A percentile compares a stretch with the other conserved stretches of the same genome.
These are phyloP conservation scores for Areca catechu DNA, from an alignment of 176 grass and related monocot species.

Conservation along the genomic window DNA sequence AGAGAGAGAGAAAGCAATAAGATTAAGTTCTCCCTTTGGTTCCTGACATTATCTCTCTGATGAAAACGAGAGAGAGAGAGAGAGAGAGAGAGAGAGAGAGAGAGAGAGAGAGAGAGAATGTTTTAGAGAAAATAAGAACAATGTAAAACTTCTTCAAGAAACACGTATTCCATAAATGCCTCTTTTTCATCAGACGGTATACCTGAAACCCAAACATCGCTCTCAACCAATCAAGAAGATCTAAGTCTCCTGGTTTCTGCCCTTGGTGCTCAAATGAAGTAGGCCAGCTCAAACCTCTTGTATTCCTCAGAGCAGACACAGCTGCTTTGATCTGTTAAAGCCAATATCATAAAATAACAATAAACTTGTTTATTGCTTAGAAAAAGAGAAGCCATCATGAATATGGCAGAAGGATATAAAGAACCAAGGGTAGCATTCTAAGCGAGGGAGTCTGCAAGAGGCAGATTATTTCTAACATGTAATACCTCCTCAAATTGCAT, in stretches of 20 bases:
- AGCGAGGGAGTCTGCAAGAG: too few relatives aligned
- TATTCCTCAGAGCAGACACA: constrained; percentile 54
- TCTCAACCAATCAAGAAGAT: constrained; percentile 94
- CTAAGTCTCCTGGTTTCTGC: constrained; percentile 67
- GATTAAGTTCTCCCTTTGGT: constrained; percentile 93
- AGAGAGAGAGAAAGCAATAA: constrained; percentile 43
- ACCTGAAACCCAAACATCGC: constrained; percentile 99
- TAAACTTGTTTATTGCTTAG: too few relatives aligned
- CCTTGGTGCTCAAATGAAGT: constrained; percentile 58
- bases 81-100: constrained; percentile 14
- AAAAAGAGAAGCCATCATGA: too few relatives aligned
- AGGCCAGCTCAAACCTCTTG: constrained; percentile 66
- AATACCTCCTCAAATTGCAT: constrained; percentile 95
- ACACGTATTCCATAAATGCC: too few relatives aligned
- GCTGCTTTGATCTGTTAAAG: constrained; percentile 40
- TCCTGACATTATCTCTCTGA: constrained; percentile 86
- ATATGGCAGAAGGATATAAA: too few relatives aligned
- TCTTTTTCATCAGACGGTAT: neutral
- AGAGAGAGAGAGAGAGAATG: neutral
- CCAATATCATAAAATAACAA: too few relatives aligned
- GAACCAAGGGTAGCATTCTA: too few relatives aligned
- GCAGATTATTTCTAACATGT: neutral
- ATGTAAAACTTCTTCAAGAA: neutral
- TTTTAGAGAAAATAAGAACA: neutral
- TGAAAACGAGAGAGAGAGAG: constrained; percentile 1